Conservation (phyloP, 208 protist species). For the Crithidia expoeki region DNA sequence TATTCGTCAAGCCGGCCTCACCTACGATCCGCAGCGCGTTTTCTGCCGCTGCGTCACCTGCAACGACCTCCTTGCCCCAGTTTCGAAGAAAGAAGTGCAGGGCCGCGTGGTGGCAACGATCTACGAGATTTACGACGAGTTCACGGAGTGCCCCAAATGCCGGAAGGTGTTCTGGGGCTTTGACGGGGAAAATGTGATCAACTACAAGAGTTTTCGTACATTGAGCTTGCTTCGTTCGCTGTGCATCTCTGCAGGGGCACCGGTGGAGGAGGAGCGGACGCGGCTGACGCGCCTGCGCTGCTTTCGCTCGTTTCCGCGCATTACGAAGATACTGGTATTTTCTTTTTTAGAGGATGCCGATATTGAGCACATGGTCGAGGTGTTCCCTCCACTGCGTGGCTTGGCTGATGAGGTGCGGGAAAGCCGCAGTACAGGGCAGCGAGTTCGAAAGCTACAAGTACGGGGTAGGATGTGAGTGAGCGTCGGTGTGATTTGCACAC, state of each 20-base stretch:
- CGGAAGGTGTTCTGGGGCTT: constrained; percentile 84
- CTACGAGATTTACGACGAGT: constrained; percentile 68
- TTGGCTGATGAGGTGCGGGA: constrained; percentile 43
- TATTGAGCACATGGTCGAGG: constrained; percentile 33
- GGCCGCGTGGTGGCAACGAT: constrained; percentile 58
- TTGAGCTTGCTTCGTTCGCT: constrained; percentile 57
- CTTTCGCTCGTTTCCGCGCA: constrained; percentile 66
- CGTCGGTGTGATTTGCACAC: neutral
- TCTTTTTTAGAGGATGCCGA: constrained; percentile 50
- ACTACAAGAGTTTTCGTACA: constrained; percentile 81
- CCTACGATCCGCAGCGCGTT: constrained; percentile 42
- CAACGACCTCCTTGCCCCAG: constrained; percentile 55
- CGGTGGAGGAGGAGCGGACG: constrained; percentile 24
- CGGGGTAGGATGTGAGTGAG: constrained; percentile 4
- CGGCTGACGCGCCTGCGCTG: constrained; percentile 38
- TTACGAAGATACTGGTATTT: constrained; percentile 56
- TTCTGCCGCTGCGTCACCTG: constrained; percentile 76
- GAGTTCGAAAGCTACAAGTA: constrained; percentile 24
- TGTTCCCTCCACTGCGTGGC: constrained; percentile 57
- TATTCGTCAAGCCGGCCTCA: constrained; percentile 40
- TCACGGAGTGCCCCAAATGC: constrained; percentile 73
- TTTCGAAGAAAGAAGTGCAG: constrained; percentile 46
- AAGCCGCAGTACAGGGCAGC: constrained; percentile 31
- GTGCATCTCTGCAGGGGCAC: constrained; percentile 40
- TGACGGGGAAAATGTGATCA: constrained; percentile 63